phyloP scores from a whole-genome alignment of 306 rosid genomes.

The Mimosa bimucronata region DNA sequence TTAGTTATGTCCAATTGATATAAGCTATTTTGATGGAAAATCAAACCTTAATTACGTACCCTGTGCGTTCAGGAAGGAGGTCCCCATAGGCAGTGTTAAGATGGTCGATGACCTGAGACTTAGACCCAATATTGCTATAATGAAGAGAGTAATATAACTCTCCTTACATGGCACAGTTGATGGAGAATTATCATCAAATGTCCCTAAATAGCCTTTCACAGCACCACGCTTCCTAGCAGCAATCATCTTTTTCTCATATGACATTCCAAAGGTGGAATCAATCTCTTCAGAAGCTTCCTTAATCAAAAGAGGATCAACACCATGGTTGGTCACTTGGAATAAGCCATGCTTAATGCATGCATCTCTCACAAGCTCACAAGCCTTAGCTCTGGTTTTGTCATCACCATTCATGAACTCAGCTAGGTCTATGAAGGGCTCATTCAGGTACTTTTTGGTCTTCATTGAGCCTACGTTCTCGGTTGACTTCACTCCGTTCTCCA shows the following conservation, averaged over 20 bases:
- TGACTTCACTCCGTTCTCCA: neutral
- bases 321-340: neutral
- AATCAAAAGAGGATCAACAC: neutral
- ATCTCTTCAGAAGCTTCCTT: neutral
- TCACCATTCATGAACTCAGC: neutral
- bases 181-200: neutral
- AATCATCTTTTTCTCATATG: neutral
- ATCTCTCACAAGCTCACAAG: neutral
- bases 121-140: neutral
- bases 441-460: neutral
- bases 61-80: neutral
- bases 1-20: too few relatives aligned
- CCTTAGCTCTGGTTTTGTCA: neutral
- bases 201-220: neutral
- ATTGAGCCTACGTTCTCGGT: neutral
- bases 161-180: neutral
- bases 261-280: neutral
- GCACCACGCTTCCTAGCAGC: neutral
- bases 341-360: neutral
- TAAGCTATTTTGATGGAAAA: too few relatives aligned
- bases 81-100: neutral
- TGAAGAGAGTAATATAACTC: neutral
- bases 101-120: neutral
- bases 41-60: neutral
- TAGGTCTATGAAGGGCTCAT: neutral